Evolutionary conservation across 192 early-diverging fungal genomes (phyloP).

Genomic region (Geosiphon pyriformis): DNA sequence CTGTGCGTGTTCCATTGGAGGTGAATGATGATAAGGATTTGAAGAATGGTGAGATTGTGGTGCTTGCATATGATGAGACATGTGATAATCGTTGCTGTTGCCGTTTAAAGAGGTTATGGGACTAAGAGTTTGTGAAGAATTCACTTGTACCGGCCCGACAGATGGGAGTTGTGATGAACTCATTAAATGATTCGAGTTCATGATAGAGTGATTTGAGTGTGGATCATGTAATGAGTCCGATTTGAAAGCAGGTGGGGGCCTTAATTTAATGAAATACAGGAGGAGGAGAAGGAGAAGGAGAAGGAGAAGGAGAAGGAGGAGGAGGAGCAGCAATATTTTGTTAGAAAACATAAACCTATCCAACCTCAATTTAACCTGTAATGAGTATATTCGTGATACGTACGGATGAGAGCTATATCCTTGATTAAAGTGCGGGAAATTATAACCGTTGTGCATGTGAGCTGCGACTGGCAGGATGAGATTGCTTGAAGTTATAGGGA

Average conservation of each 20-base stretch:
- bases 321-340: no score
- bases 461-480: not conserved
- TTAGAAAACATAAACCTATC: no score
- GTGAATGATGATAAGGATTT: constrained; percentile 19
- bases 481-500: not conserved
- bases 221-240: not conserved
- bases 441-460: not conserved
- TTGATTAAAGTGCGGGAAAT: not conserved
- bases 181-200: constrained; percentile 23
- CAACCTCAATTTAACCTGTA: no score
- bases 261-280: not conserved
- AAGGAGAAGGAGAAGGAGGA: no score
- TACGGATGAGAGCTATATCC: not conserved
- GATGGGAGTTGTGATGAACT: constrained; percentile 8
- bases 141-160: constrained; percentile 6
- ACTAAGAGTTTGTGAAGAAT: constrained; percentile 14
- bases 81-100: constrained; percentile 20
- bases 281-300: no score
- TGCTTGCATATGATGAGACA: constrained; percentile 16
- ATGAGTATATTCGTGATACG: no score
- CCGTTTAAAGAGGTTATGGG: constrained; percentile 18
- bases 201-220: not conserved
- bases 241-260: constrained; percentile 5
- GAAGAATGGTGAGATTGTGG: not conserved
- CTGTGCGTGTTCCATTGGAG: constrained; percentile 19